Evolutionary conservation across 2,329 filamentous ascomycete genomes (phyloP).

Genomic region (Alternaria sp.): DNA sequence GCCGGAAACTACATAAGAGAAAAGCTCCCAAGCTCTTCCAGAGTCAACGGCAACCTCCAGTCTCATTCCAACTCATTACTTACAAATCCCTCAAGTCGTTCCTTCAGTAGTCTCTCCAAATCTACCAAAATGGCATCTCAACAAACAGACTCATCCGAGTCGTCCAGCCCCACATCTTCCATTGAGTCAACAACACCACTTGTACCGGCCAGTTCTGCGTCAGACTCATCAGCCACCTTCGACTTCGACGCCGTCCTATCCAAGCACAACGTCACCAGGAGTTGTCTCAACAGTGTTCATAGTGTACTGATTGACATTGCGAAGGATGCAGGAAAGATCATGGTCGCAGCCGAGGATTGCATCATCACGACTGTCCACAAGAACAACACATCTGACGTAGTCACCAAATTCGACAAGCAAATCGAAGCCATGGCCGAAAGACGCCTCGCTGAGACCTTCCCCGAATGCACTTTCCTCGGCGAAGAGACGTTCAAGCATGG

Average conservation of each 20-base stretch:
- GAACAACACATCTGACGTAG: slow-evolving; percentile 57
- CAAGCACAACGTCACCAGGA: slow-evolving; percentile 23
- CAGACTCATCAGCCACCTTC: slow-evolving; percentile 12
- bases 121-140: neutral
- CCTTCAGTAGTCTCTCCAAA: neutral
- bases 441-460: slow-evolving; percentile 55
- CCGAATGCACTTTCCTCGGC: slow-evolving; percentile 48
- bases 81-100: neutral
- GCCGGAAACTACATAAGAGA: neutral
- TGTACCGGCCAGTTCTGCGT: slow-evolving; percentile 12
- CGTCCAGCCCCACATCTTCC: neutral
- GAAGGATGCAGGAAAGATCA: slow-evolving; percentile 38
- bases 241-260: slow-evolving; percentile 19
- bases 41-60: neutral
- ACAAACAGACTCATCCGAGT: neutral
- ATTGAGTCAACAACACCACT: neutral
- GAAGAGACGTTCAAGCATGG: slow-evolving; percentile 45
- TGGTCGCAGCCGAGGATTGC: slow-evolving; percentile 40
- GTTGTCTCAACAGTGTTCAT: slow-evolving; percentile 21
- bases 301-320: slow-evolving; percentile 34
- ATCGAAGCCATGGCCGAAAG: slow-evolving; percentile 59
- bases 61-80: neutral
- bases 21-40: neutral
- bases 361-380: slow-evolving; percentile 33
- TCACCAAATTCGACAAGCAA: slow-evolving; percentile 62